These are phyloP conservation scores for Rhizopus microsporus DNA, from an alignment of 371 early-diverging fungal genomes.

Conservation along the genomic window DNA sequence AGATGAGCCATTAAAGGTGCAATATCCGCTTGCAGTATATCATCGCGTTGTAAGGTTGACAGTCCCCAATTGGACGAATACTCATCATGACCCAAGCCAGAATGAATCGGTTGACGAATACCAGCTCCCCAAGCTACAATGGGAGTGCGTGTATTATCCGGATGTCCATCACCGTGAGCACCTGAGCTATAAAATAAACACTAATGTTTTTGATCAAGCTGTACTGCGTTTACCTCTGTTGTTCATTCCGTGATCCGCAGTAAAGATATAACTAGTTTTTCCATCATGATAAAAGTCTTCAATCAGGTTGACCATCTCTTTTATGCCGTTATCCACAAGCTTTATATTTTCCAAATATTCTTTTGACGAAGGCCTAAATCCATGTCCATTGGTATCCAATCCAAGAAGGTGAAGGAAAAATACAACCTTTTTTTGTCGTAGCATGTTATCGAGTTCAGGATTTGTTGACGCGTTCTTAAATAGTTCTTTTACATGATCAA, in stretches of 20 bases:
- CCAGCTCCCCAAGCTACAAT: slow-evolving; percentile 97
- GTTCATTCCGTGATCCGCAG: slow-evolving; percentile 97
- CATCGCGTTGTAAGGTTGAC: slow-evolving; percentile 61
- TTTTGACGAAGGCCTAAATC: slow-evolving; percentile 80
- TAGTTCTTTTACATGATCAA: slow-evolving; percentile 62
- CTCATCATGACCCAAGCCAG: slow-evolving; percentile 57
- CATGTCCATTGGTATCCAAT: slow-evolving; percentile 95
- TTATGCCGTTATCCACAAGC: slow-evolving; percentile 79
- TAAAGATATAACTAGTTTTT: slow-evolving; percentile 86
- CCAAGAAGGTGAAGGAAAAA: slow-evolving; percentile 94
- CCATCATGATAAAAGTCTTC: slow-evolving; percentile 85
- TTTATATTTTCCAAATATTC: slow-evolving; percentile 84
- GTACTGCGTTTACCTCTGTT: slow-evolving; percentile 61
- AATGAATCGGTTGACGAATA: slow-evolving; percentile 57
- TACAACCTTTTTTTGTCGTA: slow-evolving; percentile 77
- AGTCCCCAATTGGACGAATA: slow-evolving; percentile 72
- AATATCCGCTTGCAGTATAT: slow-evolving; percentile 93
- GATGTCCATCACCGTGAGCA: slow-evolving; percentile 94
- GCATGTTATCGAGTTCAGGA: slow-evolving; percentile 47
- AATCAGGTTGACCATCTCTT: slow-evolving; percentile 62
- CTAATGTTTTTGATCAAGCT: neutral
- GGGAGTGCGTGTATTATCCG: slow-evolving; percentile 93
- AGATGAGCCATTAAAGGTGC: slow-evolving; percentile 94
- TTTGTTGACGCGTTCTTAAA: slow-evolving; percentile 50
- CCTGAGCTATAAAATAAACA: slow-evolving; percentile 34